Percentiles rank a stretch among this genome's conserved stretches.
phyloP scores from a whole-genome alignment of 257 asterid species.

The Penstemon eatonii region DNA sequence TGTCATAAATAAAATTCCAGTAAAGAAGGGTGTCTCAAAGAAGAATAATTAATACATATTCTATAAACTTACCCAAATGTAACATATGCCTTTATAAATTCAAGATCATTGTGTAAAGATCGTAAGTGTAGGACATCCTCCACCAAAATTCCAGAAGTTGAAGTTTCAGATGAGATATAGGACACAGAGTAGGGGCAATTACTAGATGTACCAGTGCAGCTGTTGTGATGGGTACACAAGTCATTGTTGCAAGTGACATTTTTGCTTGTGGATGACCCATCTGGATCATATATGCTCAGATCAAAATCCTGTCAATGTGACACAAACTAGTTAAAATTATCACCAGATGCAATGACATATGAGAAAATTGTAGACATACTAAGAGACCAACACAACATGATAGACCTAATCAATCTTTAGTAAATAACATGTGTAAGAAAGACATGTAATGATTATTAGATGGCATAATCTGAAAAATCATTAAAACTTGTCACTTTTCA shows the following conservation, averaged over 20 bases:
- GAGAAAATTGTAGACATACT: constrained; percentile 3
- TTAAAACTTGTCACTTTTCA: no score
- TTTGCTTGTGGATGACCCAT: constrained; percentile 70
- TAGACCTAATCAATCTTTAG: not conserved
- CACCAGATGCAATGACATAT: constrained; percentile 11
- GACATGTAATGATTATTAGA: not conserved
- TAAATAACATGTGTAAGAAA: not conserved
- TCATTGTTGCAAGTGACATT: constrained; percentile 62
- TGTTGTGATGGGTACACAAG: constrained; percentile 45
- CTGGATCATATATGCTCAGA: constrained; percentile 65
- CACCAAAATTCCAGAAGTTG: constrained; percentile 83
- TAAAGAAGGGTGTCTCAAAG: not conserved
- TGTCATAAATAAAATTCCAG: not conserved
- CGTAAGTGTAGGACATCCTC: constrained; percentile 75
- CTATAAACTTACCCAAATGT: constrained; percentile 73
- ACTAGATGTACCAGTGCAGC: constrained; percentile 46
- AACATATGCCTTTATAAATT: constrained; percentile 52
- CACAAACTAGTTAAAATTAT: not conserved
- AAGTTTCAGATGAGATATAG: constrained; percentile 77
- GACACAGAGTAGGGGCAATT: constrained; percentile 79
- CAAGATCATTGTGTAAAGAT: constrained; percentile 44
- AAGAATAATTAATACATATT: constrained; percentile 24
- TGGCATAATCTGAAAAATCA: no score
- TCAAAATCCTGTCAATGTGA: constrained; percentile 65
- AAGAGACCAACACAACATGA: constrained; percentile 15